Base-by-base conservation (phyloP, 2,329 filamentous ascomycete species). In the Orbilia ellipsospora region DNA sequence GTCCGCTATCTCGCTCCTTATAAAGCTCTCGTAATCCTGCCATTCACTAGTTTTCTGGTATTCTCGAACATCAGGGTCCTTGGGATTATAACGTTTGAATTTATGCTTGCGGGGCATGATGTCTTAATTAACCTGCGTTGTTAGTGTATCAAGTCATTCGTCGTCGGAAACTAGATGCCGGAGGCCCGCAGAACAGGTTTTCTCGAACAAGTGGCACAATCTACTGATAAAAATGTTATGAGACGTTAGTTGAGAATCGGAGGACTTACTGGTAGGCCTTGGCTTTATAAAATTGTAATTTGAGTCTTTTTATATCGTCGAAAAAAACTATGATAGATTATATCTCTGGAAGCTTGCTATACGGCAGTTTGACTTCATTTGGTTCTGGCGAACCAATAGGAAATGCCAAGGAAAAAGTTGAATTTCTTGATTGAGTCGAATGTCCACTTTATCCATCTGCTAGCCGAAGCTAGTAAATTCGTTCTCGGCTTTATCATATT, bases 401-500 rank as follows among this genome's bases (percentile, higher is more conserved):
- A 50, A 18, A 26, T 20, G 57, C 42, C 57, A 50, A 50, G 57
- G 28, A 61, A 31, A 62, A 69, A 69, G 57, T 69, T 50, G 23
- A 62, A 62, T 62, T 61, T 18, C 57, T 48, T 7, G 16, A 48
- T 61, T 54, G 55, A 18, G 61, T 16, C n/a, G 15, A 31, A 7
- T 50, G 7, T n/a, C 44, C 7, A 36, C 31, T 36, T 36, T 36
- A 36, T 36, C 31, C 31, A 36, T 6, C 31, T 2, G 31, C 23
- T 36, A 36, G 31, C 5, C 31, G 31, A 1, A 36, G 31, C 5
- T 1, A 10, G 31, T 7, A 6, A 36, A 36, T 36, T 23, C 23
- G 2, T 10, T 36, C 10, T 7, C 10, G 31, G 10, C 5, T 36
- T 31, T 36, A 36, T 7, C 31, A 7, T 36, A 36, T 36, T 36